Percentiles rank a stretch among this genome's conserved stretches.
These are phyloP conservation scores for Pleurotus pulmonarius DNA, from an alignment of 768 basidiomycete genomes.

Conservation along the genomic window DNA sequence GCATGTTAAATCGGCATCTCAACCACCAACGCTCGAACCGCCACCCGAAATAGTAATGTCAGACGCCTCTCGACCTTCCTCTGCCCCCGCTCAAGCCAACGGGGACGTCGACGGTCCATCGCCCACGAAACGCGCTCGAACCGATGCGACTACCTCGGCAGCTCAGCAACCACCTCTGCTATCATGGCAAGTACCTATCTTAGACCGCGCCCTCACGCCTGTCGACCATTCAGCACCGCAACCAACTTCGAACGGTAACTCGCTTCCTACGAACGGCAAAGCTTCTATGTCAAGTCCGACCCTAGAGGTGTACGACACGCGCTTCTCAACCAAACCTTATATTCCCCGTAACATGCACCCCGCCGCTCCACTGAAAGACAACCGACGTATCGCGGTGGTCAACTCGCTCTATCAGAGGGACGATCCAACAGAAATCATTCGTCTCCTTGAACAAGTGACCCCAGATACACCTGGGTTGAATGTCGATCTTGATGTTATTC, in stretches of 20 bases:
- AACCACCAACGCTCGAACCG: conserved; percentile 21
- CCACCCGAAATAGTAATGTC: conserved; percentile 40
- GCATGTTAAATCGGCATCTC: conserved; percentile 14
- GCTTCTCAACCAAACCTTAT: conserved; percentile 67
- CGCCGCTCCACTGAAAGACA: conserved; percentile 46
- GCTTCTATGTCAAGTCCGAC: conserved; percentile 34
- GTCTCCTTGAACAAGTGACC: conserved; percentile 62
- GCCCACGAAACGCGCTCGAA: conserved; percentile 69
- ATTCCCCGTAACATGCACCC: conserved; percentile 50
- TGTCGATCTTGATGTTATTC: conserved; percentile 75
- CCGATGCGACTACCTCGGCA: conserved; percentile 34
- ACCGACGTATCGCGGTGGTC: conserved; percentile 59
- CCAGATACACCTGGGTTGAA: conserved; percentile 27
- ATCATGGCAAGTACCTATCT: conserved; percentile 28
- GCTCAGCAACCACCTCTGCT: conserved; percentile 30
- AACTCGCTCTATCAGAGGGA: conserved; percentile 68
- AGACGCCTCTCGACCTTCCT: conserved; percentile 49
- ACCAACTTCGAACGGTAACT: conserved; percentile 37
- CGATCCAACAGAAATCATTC: conserved; percentile 58
- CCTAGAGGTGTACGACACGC: conserved; percentile 43
- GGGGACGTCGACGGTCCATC: conserved; percentile 59
- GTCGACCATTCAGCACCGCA: conserved; percentile 23
- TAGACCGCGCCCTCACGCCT: conserved; percentile 26
- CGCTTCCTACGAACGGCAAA: conserved; percentile 47
- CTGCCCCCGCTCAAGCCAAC: conserved; percentile 42